phyloP scores from a whole-genome alignment of 345 rosid genomes.

The Psidium guajava region DNA sequence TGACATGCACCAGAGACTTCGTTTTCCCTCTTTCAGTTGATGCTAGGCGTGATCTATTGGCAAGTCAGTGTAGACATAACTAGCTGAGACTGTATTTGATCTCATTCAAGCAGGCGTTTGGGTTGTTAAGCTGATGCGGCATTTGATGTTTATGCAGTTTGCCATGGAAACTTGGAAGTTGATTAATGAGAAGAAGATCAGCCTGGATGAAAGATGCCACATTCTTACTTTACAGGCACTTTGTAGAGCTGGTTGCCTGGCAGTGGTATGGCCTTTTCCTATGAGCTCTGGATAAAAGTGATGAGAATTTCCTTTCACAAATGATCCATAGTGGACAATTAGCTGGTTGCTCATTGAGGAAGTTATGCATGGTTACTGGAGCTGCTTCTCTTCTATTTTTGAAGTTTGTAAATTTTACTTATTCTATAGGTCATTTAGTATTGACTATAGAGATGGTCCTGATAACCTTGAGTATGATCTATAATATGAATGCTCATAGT shows the following conservation, averaged over 20 bases:
- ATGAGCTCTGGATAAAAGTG: background rate
- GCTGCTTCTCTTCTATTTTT: background rate
- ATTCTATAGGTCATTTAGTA: background rate
- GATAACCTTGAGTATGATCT: background rate
- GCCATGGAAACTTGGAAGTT: constrained; percentile 73
- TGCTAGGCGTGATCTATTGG: background rate
- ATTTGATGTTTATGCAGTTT: constrained; percentile 35
- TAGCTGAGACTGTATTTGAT: background rate
- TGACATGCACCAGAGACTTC: background rate
- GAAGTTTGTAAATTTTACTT: background rate
- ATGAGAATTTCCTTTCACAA: background rate
- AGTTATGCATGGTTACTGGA: background rate
- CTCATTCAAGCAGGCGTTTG: background rate
- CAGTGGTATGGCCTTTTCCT: constrained; percentile 37
- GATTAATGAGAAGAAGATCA: constrained; percentile 47
- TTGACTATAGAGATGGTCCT: background rate
- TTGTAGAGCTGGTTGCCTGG: constrained; percentile 68
- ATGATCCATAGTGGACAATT: background rate
- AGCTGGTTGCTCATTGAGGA: background rate
- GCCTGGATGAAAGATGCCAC: constrained; percentile 28
- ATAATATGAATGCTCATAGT: background rate
- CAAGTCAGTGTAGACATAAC: background rate
- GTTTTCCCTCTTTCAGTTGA: background rate
- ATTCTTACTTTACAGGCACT: constrained; percentile 53
- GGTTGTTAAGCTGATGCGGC: background rate